Evolutionary conservation across 2,329 filamentous ascomycete genomes (phyloP).

Genomic region (Septoria petroselini): DNA sequence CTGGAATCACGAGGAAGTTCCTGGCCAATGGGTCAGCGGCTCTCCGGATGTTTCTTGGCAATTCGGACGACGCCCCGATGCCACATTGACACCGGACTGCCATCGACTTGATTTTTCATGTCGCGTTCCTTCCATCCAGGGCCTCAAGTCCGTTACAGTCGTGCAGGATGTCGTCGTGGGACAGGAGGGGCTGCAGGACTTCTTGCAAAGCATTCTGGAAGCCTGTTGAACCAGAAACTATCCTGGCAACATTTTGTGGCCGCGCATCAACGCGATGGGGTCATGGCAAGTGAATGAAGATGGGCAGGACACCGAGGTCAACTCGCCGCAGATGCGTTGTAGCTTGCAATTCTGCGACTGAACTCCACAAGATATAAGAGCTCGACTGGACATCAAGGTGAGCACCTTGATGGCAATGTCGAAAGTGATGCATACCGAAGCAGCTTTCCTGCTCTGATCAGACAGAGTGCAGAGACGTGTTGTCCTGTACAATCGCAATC

Average conservation of each 20-base stretch:
- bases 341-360: background rate
- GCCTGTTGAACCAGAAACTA: no score
- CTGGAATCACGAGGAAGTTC: conserved; percentile 7
- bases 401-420: conserved; percentile 12
- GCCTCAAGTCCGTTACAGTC: no score
- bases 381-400: conserved; percentile 10
- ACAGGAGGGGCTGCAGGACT: background rate
- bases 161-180: background rate
- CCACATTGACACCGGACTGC: background rate
- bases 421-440: background rate
- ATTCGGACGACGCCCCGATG: conserved; percentile 7
- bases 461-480: no score
- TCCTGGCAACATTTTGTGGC: no score
- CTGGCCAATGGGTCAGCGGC: conserved; percentile 12
- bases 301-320: no score
- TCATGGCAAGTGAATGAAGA: background rate
- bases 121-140: background rate
- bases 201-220: background rate
- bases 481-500: no score
- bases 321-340: background rate
- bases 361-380: background rate
- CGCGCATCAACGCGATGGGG: no score
- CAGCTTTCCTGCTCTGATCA: no score
- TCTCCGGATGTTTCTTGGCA: conserved; percentile 2
- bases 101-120: background rate